Evolutionary conservation across 805 yeast species (phyloP).

Genomic region (Kuraishia hungarica): DNA sequence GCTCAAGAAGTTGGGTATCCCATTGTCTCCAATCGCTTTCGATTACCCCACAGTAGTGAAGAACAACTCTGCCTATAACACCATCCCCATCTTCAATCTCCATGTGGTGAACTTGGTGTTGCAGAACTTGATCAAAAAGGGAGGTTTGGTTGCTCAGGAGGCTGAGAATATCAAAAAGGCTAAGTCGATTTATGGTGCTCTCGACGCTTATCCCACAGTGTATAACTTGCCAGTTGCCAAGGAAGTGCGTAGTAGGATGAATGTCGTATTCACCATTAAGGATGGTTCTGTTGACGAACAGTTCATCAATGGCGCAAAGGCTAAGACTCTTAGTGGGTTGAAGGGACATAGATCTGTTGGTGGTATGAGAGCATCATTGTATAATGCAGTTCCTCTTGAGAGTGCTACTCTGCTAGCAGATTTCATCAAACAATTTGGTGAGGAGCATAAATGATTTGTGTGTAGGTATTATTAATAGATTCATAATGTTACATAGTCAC

Average conservation of each 20-base stretch:
- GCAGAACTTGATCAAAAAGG: slow-evolving; percentile 47
- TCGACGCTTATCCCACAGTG: slow-evolving; percentile 59
- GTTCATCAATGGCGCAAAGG: slow-evolving; percentile 61
- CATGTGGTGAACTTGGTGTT: slow-evolving; percentile 80
- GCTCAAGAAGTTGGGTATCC: slow-evolving; percentile 51
- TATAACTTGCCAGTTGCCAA: slow-evolving; percentile 60
- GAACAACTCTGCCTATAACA: slow-evolving; percentile 91
- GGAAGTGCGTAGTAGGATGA: slow-evolving; percentile 76
- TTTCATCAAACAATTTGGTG: slow-evolving; percentile 55
- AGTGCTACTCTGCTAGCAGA: slow-evolving; percentile 50
- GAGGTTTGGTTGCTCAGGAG: slow-evolving; percentile 67
- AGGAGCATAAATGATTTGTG: slow-evolving; percentile 16
- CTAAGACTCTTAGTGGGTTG: slow-evolving; percentile 60
- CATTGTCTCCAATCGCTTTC: slow-evolving; percentile 82
- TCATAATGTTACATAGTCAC: no score
- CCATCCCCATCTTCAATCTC: slow-evolving; percentile 88
- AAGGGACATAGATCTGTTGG: slow-evolving; percentile 97
- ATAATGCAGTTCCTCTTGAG: slow-evolving; percentile 71
- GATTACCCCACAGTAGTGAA: slow-evolving; percentile 80
- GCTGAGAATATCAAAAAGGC: slow-evolving; percentile 56
- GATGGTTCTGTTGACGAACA: slow-evolving; percentile 50
- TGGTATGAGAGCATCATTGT: slow-evolving; percentile 89
- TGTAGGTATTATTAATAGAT: not conserved
- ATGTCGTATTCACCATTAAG: slow-evolving; percentile 78
- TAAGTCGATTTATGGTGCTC: slow-evolving; percentile 45